phyloP scores from a whole-genome alignment of 129 eudicot genomes.

The Saussurea involucrata region DNA sequence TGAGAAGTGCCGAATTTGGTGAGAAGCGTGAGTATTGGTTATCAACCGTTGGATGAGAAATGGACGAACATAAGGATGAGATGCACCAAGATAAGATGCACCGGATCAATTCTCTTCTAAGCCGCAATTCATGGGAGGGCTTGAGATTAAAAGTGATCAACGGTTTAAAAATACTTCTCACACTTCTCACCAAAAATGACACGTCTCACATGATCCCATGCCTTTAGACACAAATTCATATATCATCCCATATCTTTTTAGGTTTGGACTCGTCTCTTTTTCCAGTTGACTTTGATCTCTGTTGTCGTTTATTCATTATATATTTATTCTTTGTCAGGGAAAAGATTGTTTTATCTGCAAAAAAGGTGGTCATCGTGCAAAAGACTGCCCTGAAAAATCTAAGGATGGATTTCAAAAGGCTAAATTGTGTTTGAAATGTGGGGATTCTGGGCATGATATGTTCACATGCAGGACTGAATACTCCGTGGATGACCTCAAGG shows the following conservation, averaged over 20 bases:
- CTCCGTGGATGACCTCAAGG: conserved; percentile 69
- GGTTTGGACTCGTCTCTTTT: background rate
- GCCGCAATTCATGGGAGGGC: too few species aligned
- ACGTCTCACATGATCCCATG: too few species aligned
- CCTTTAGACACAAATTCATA: too few species aligned
- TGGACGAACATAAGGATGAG: too few species aligned
- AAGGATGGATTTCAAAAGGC: conserved; percentile 26
- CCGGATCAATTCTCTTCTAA: too few species aligned
- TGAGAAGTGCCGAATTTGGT: too few species aligned
- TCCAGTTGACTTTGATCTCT: background rate
- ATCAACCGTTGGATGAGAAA: too few species aligned
- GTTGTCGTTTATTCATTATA: background rate
- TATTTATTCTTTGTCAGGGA: conserved; percentile 31
- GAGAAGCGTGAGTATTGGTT: too few species aligned
- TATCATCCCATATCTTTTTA: background rate
- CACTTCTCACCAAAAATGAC: too few species aligned
- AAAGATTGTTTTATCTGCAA: conserved; percentile 72
- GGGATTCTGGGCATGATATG: conserved; percentile 76
- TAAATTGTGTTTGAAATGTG: conserved; percentile 73
- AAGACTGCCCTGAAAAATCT: conserved; percentile 63
- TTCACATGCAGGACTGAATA: conserved; percentile 59
- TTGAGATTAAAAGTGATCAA: too few species aligned
- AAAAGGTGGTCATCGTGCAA: conserved; percentile 78
- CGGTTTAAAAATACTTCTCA: too few species aligned
- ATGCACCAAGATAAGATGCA: too few species aligned